Base-by-base conservation (phyloP, 768 basidiomycete species). In the Trametes sanguinea region DNA sequence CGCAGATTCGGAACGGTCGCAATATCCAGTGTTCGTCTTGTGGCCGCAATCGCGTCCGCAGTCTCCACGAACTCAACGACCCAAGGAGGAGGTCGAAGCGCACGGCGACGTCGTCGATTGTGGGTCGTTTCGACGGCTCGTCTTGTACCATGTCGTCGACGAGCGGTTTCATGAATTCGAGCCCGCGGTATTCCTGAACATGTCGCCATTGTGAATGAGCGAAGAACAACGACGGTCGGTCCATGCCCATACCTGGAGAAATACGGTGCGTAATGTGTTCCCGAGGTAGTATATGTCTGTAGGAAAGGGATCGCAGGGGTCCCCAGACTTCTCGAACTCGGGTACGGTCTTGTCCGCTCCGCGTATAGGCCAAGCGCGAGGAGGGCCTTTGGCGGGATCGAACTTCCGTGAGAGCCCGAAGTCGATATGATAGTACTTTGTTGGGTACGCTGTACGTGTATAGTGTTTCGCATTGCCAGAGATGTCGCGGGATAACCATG, bases 331-430 rank as follows among this genome's bases (percentile, higher is more conserved):
- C 2, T 63, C 63, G 55, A 73, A 74, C 58, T 77, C 76, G 1
- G 76, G 76, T 0, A 74, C 73, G 0, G 76, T 68, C 53, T 74
- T 75, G 65, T 85, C 81, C 2, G 76, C 80, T 0, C 80, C 81
- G 7, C 64, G 62, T 2, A 78, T 69, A 0, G 75, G 72, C 5
- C 62, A 45, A 33, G 73, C 75, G 0, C 61, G 62, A 0, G 77
- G 76, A 0, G 67, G 50, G 0, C 66, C 58, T 5, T 75, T 66
- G 0, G 68, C 51, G 0, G 76, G 72, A 1, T 60, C 66, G 46
- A 74, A 79, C 1, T 51, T 64, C 0, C 69, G 67, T 14, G 78
- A 77, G 1, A 78, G 43, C 0, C 75, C 76, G 11, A 78, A 77
- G 44, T 77, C 77, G 32, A 77, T 75, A 45, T 76, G 55, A 44